Percentiles rank a stretch among this genome's conserved stretches.
Evolutionary conservation across 495 filamentous ascomycete species (phyloP).

Genomic region (Parmelia sp.): DNA sequence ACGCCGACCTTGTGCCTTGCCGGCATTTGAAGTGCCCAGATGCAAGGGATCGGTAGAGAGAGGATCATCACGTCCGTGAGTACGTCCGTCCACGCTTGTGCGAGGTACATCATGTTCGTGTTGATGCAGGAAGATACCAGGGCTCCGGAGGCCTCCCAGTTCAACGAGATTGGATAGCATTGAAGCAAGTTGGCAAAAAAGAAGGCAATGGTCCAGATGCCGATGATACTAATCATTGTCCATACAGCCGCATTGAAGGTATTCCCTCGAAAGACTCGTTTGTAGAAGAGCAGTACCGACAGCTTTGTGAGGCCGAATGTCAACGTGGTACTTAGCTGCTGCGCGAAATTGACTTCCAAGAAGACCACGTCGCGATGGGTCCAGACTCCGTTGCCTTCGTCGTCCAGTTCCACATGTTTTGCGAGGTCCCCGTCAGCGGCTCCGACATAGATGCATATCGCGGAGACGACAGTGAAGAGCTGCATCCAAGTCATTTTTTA

Average conservation of each 20-base stretch:
- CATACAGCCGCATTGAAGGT: constrained; percentile 4
- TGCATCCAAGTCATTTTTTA: background rate
- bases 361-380: background rate
- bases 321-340: constrained; percentile 3
- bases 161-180: constrained; percentile 6
- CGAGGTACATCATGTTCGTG: constrained; percentile 8
- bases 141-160: constrained; percentile 6
- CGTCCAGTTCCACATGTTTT: background rate
- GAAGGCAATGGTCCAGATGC: constrained; percentile 10
- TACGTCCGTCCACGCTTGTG: constrained; percentile 13
- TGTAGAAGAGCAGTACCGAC: constrained; percentile 13
- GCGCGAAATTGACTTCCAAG: constrained; percentile 1
- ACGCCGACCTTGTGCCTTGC: constrained; percentile 20
- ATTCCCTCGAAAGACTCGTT: constrained; percentile 7
- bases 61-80: constrained; percentile 11
- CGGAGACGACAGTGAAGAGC: constrained; percentile 1
- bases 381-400: background rate
- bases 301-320: constrained; percentile 8
- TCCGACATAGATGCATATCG: constrained; percentile 7
- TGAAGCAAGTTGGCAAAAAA: constrained; percentile 14
- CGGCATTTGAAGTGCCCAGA: constrained; percentile 19
- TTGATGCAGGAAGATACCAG: background rate
- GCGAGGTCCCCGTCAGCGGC: background rate
- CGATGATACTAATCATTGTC: constrained; percentile 10
- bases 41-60: constrained; percentile 6